Percentiles rank a stretch among this genome's conserved stretches.
Conservation (phyloP, 2,329 filamentous ascomycete species). For the Alternaria ethzedia region DNA sequence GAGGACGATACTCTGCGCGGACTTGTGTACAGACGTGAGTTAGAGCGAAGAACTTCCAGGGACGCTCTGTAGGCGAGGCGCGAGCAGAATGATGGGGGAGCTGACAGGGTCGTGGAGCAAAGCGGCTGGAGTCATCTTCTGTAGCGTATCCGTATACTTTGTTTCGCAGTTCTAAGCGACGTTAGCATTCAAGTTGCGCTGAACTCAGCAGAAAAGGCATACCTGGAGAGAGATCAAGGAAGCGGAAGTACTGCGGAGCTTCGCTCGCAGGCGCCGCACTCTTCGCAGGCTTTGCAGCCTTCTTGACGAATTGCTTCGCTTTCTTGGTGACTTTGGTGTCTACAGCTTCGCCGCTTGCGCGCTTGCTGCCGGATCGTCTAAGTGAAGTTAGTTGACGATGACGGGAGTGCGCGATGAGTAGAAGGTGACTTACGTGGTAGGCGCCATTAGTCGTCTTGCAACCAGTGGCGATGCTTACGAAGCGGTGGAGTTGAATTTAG, state of each 20-base stretch:
- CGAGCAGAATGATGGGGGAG: no score
- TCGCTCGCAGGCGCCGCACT: neutral
- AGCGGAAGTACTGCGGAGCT: neutral
- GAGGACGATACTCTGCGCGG: conserved; percentile 5
- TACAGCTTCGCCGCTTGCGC: neutral
- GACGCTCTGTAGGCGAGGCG: neutral
- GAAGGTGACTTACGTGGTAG: neutral
- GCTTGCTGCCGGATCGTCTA: neutral
- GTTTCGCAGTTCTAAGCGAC: rapidly evolving
- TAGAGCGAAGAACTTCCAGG: neutral
- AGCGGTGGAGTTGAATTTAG: neutral
- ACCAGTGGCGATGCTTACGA: rapidly evolving
- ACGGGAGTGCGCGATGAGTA: neutral
- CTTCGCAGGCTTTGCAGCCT: neutral
- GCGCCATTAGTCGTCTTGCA: neutral
- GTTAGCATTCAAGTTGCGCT: neutral
- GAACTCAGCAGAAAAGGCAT: neutral
- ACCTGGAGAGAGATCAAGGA: neutral
- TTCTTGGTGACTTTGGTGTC: neutral
- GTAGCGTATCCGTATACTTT: neutral
- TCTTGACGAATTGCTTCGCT: neutral
- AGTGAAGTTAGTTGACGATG: neutral
- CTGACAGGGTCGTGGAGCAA: no score
- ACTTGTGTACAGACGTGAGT: neutral
- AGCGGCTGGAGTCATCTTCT: neutral